Conservation (phyloP, 352 stramenopile genomes). For the Pythium vanterpoolii region DNA sequence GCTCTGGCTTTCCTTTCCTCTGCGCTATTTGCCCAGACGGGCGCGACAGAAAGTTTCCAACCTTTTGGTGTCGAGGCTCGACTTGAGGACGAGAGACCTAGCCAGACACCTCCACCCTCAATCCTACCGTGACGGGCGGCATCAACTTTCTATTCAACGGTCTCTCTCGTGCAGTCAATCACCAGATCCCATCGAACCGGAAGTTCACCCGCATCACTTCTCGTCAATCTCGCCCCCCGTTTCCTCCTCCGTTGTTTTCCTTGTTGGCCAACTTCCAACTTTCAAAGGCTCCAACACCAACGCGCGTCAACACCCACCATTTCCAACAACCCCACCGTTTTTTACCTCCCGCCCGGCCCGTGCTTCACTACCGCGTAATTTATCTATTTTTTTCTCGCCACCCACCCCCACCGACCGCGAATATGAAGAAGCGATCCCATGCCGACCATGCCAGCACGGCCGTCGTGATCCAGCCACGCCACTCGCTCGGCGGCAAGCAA, state of each 20-base stretch:
- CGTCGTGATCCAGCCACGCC: slow-evolving; percentile 27
- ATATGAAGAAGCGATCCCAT: slow-evolving; percentile 24
- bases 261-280: neutral
- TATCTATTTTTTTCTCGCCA: neutral
- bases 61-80: slow-evolving; percentile 23
- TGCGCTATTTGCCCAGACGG: slow-evolving; percentile 4
- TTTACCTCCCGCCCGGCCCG: slow-evolving; percentile 11
- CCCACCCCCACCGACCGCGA: neutral
- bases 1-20: slow-evolving; percentile 16
- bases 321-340: neutral
- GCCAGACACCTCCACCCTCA: no score
- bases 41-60: slow-evolving; percentile 19
- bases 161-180: neutral
- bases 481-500: slow-evolving; percentile 25
- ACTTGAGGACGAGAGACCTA: no score
- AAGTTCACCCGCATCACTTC: no score
- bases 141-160: slow-evolving; percentile 3
- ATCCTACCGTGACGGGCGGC: no score
- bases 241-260: no score
- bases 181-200: no score
- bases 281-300: neutral
- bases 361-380: neutral
- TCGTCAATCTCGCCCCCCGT: no score
- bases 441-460: slow-evolving; percentile 19
- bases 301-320: neutral